Base-by-base conservation (phyloP, 805 yeast genomes). In the Tetrapisispora pingtungensis region DNA sequence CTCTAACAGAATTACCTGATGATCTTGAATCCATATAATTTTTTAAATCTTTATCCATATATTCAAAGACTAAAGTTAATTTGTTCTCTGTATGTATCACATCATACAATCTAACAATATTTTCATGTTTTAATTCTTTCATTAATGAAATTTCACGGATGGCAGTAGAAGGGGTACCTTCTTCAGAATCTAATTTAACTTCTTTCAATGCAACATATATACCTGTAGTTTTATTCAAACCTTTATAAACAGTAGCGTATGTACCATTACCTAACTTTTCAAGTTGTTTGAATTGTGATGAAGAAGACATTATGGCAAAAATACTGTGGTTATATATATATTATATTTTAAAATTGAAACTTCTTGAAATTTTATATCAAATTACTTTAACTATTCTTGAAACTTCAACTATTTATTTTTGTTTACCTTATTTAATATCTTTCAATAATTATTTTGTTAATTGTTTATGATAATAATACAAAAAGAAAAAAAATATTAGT, bases 121-220 rank as follows among this genome's bases (percentile, higher is more conserved):
- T 88, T 49, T 87, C 95, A 66, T 93, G 96, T 51, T 86, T 78
- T 74, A 93, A 74, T 62, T 93, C 98, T 63, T 93, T 90, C 65
- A 93, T 74, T 38, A 93, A 72, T 1, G 97, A 90, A 54, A 93
- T 93, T 62, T 93, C 98, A 56, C 98, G 75, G 47, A 93, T 93
- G 6, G 98, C 97, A 0, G 98, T 93, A 1, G 97, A 88, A 1
- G 98, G 98, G 19, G 94, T 97, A 17, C 98, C 98, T 64, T 93
- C 98, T 64, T 93, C 98, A 18, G 95, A 86, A 62, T 93, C 98
- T 43, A 93, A 69, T 46, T 97, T 78, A 63, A 93, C 94, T 67
- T 93, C 94, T 65, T 93, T 93, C 54, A 93, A 70, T 0, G 98
- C 98, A 32, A 93, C 98, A 37, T 88, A 78, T n/a, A 96, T 76